Evolutionary conservation across 495 filamentous ascomycete species (phyloP).

Genomic region (Annulohypoxylon moriforme): DNA sequence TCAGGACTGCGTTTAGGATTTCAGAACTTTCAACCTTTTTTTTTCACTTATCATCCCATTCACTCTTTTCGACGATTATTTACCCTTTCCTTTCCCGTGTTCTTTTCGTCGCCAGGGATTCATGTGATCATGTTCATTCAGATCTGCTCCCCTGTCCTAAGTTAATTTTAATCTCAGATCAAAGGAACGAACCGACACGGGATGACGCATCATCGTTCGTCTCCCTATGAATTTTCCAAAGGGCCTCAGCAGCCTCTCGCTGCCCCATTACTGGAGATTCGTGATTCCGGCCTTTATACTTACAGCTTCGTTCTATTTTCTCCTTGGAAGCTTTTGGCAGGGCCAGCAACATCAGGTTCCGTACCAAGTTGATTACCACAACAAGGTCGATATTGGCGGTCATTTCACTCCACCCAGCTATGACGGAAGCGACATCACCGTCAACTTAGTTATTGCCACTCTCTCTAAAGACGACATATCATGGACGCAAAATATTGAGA

Average conservation of each 20-base stretch:
- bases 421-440: constrained; percentile 25
- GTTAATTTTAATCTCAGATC: constrained; percentile 6
- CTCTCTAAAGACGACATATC: constrained; percentile 65
- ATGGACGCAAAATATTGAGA: constrained; percentile 68
- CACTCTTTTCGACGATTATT: background rate
- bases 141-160: background rate
- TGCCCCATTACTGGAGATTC: constrained; percentile 33
- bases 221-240: constrained; percentile 31
- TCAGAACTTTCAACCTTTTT: background rate
- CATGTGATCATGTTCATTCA: background rate
- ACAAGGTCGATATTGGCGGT: background rate
- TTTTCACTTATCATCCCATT: background rate
- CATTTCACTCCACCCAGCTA: background rate
- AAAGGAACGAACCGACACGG: constrained; percentile 6
- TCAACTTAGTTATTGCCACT: constrained; percentile 68
- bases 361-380: background rate
- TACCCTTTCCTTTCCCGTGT: background rate
- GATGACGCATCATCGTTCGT: constrained; percentile 28
- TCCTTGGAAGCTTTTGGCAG: constrained; percentile 21
- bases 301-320: constrained; percentile 2
- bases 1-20: background rate
- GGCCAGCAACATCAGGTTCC: background rate
- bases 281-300: constrained; percentile 25
- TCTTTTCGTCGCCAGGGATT: background rate
- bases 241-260: constrained; percentile 26